Conservation (phyloP, 805 yeast genomes). For the Ogataea ramenticola region DNA sequence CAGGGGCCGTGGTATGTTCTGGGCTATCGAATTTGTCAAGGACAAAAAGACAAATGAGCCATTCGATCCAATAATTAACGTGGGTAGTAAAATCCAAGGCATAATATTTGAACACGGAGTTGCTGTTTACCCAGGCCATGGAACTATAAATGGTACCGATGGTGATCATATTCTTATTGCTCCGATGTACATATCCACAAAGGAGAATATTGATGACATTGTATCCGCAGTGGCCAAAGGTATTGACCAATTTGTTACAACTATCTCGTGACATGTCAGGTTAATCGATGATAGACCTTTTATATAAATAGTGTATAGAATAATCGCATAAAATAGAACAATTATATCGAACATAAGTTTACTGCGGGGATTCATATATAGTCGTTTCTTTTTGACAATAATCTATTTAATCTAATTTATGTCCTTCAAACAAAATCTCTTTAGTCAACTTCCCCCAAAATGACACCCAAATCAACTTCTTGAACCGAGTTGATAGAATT, state of each 20-base stretch:
- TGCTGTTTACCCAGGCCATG: conserved; percentile 31
- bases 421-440: background rate
- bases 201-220: conserved; percentile 26
- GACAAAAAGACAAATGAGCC: conserved; percentile 39
- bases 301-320: no score
- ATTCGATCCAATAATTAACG: conserved; percentile 29
- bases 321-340: no score
- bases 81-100: conserved; percentile 22
- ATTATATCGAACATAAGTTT: no score
- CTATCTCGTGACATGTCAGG: no score
- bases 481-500: background rate
- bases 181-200: conserved; percentile 35
- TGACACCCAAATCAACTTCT: background rate
- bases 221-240: conserved; percentile 8
- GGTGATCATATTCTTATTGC: conserved; percentile 43
- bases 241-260: background rate
- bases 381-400: no score
- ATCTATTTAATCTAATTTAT: no score
- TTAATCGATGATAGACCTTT: no score
- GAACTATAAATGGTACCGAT: conserved; percentile 30
- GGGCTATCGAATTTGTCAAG: conserved; percentile 46
- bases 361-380: no score
- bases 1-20: conserved; percentile 49
- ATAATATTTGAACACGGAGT: conserved; percentile 33
- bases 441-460: background rate